Evolutionary conservation across 2,329 filamentous ascomycete species (phyloP), one percentile per base, ranked within the genome.

Genomic region (Samsoniella hepiali): DNA sequence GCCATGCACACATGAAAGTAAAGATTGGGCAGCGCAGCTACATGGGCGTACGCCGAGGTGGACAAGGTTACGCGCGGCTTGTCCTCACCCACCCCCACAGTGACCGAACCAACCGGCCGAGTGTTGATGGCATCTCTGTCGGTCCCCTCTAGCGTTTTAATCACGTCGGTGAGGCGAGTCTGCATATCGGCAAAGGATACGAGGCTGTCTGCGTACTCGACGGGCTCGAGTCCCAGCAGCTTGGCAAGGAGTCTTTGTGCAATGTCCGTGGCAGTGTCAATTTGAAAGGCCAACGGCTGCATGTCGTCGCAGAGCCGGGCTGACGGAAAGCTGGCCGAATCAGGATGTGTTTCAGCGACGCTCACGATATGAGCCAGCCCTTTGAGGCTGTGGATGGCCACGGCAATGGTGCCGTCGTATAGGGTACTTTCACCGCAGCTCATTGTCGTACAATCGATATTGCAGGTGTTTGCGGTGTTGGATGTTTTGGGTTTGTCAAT

Each of bases 1-100:
- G 81, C 76, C 8, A 77, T 84, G 9, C 72, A 77, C 7, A 81
- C 66, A 68, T 88, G 85, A 71, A 88, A 88, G 72, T 77, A 85
- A 67, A 86, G 77, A 67, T 87, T 85, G 5, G 84, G 63, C 51
- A 66, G 13, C 3, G 13, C 36, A 2, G 45, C 45, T 11, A 8
- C 5, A 3, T 8, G 10, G 45, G n/a, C n/a, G 27, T 27, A 49
- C 5, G 10, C n/a, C 10, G 10, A 8, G 9, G n/a, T 13, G 7
- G 45, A 11, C 45, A 49, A 13, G 1, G n/a, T 13, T 2, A 49
- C 45, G 27, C 22, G n/a, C 4, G n/a, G n/a, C 45, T 29, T 29
- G n/a, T 31, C 4, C 3, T 29, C 22, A 1, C n/a, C 45, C 7
- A 22, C 10, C 3, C 10, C 45, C 2, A 49, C 45, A 1, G 45